Conservation (phyloP, 768 basidiomycete genomes). For the Lepiota venenata region DNA sequence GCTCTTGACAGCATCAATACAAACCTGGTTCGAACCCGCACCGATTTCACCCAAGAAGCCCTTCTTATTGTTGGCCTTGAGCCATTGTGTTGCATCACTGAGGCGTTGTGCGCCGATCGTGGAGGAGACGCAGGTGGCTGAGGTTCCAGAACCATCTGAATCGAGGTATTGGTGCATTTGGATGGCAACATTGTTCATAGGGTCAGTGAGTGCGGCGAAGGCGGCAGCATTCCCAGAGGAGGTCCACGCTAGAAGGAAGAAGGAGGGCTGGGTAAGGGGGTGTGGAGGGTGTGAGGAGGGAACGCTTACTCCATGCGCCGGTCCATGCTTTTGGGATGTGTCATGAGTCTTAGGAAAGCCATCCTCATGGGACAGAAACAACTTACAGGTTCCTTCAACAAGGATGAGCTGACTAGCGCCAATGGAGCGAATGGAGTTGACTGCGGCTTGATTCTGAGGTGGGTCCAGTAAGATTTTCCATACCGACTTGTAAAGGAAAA, state of each 20-base stretch:
- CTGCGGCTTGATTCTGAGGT: slow-evolving; percentile 54
- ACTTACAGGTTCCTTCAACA: slow-evolving; percentile 32
- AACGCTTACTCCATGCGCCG: slow-evolving; percentile 51
- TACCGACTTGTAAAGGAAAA: not conserved
- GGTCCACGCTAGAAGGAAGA: slow-evolving; percentile 36
- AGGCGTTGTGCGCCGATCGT: slow-evolving; percentile 60
- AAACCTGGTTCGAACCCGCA: slow-evolving; percentile 42
- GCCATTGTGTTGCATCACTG: slow-evolving; percentile 53
- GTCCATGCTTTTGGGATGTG: slow-evolving; percentile 44
- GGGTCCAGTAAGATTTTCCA: not conserved
- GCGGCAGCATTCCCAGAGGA: slow-evolving; percentile 53
- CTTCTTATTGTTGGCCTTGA: slow-evolving; percentile 55
- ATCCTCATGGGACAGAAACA: not conserved
- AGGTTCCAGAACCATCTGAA: slow-evolving; percentile 58
- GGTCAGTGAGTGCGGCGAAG: slow-evolving; percentile 51
- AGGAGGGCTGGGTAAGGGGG: not conserved
- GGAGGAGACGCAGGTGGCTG: slow-evolving; percentile 47
- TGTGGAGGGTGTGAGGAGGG: too few species aligned
- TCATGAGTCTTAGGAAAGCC: not conserved
- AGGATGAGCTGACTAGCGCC: slow-evolving; percentile 60
- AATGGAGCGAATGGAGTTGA: slow-evolving; percentile 59
- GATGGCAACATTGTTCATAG: slow-evolving; percentile 59
- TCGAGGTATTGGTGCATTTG: slow-evolving; percentile 74
- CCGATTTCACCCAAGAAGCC: slow-evolving; percentile 67
- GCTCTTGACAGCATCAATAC: slow-evolving; percentile 48